phyloP scores from a whole-genome alignment of 495 filamentous ascomycete genomes.

The Elasticomyces elasticus region DNA sequence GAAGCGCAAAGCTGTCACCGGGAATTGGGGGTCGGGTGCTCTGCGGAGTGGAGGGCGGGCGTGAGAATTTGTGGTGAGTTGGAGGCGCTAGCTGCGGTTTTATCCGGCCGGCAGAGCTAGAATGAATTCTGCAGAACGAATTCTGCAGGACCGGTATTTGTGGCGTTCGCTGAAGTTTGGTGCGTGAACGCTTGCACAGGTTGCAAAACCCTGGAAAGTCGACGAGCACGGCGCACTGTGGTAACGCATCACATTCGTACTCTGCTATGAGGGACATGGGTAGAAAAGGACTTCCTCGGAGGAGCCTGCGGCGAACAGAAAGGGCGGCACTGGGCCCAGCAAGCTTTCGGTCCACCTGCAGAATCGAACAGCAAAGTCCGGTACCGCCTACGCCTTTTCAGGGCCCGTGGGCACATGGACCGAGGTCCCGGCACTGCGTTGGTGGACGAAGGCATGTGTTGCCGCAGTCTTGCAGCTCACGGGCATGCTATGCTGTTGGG shows the following conservation, averaged over 20 bases:
- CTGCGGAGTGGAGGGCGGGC: background rate
- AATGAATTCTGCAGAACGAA: background rate
- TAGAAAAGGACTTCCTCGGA: background rate
- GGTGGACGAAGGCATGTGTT: background rate
- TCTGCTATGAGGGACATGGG: background rate
- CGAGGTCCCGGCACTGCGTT: background rate
- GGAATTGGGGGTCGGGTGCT: background rate
- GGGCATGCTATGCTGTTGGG: no score
- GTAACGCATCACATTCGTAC: background rate
- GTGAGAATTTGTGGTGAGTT: conserved; percentile 1
- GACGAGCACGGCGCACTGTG: background rate
- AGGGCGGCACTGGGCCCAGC: background rate
- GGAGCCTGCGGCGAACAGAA: background rate
- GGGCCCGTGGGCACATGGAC: background rate
- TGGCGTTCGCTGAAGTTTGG: background rate
- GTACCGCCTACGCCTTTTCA: background rate
- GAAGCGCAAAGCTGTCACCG: conserved; percentile 1
- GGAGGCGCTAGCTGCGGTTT: background rate
- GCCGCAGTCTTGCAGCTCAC: no score
- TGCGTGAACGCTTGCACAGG: background rate
- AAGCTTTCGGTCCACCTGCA: background rate
- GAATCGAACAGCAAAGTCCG: background rate
- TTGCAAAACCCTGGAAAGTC: background rate
- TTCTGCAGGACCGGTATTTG: background rate
- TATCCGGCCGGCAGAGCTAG: background rate